These are phyloP conservation scores for Phytopythium oedochilum DNA, from an alignment of 352 stramenopile genomes.

Conservation along the genomic window DNA sequence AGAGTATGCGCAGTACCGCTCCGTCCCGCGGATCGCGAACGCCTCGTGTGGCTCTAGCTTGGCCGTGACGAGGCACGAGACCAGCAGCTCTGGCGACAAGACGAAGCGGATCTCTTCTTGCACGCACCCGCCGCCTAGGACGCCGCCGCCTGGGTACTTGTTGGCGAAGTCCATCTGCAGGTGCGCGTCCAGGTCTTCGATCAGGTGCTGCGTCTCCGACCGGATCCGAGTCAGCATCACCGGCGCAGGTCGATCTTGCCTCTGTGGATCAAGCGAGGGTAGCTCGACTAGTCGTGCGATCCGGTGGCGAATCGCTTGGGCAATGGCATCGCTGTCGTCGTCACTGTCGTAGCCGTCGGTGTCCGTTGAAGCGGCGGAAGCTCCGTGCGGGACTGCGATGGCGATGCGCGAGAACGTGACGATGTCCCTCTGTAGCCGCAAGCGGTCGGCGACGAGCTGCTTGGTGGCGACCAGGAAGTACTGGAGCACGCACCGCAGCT, in stretches of 20 bases:
- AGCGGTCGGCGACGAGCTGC: slow-evolving; percentile 10
- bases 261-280: neutral
- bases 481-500: slow-evolving; percentile 64
- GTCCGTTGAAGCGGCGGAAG: neutral
- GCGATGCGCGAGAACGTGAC: slow-evolving; percentile 57
- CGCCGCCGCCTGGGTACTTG: slow-evolving; percentile 68
- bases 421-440: slow-evolving; percentile 22
- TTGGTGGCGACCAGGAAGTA: slow-evolving; percentile 62
- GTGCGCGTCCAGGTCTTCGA: slow-evolving; percentile 59
- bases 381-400: slow-evolving; percentile 14
- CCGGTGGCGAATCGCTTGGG: neutral
- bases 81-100: slow-evolving; percentile 63
- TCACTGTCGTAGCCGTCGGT: slow-evolving; percentile 5
- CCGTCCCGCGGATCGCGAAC: slow-evolving; percentile 64
- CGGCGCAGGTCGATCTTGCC: neutral
- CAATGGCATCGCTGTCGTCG: slow-evolving; percentile 1
- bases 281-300: neutral
- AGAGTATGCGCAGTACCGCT: slow-evolving; percentile 50
- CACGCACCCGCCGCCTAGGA: slow-evolving; percentile 66
- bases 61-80: slow-evolving; percentile 59
- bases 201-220: slow-evolving; percentile 38
- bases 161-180: slow-evolving; percentile 85
- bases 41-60: slow-evolving; percentile 60
- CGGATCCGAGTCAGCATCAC: slow-evolving; percentile 1
- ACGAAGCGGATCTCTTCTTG: slow-evolving; percentile 85